These are phyloP conservation scores for Hemisphaericaspora xylanilytica DNA, from an alignment of 1,139 yeast species.

Conservation along the genomic window DNA sequence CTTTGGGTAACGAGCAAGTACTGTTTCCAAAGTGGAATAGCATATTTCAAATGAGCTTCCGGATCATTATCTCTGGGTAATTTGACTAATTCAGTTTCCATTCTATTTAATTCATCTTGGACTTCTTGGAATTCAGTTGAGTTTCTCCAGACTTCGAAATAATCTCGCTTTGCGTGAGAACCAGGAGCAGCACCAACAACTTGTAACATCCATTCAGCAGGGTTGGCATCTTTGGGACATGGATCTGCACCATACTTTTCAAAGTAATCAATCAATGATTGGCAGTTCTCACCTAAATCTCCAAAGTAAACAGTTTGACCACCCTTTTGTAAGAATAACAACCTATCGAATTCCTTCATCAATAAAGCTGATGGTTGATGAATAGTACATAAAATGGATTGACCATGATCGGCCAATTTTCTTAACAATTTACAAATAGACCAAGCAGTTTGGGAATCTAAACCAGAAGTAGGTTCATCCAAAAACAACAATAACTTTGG, in stretches of 20 bases:
- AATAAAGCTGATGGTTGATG: constrained; percentile 44
- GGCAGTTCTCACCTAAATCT: constrained; percentile 56
- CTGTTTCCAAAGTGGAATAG: constrained; percentile 23
- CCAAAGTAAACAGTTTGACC: constrained; percentile 69
- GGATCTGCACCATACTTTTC: constrained; percentile 50
- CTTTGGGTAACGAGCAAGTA: constrained; percentile 23
- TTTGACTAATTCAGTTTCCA: constrained; percentile 2
- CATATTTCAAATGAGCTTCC: constrained; percentile 21
- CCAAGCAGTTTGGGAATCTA: constrained; percentile 46
- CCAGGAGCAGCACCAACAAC: constrained; percentile 47
- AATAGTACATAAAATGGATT: constrained; percentile 43
- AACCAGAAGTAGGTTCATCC: constrained; percentile 42
- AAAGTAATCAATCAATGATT: constrained; percentile 51
- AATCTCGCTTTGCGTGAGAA: constrained; percentile 34
- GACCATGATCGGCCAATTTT: constrained; percentile 43
- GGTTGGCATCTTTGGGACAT: constrained; percentile 48
- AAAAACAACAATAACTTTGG: constrained; percentile 37
- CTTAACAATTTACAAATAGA: constrained; percentile 44
- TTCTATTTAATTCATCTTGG: constrained; percentile 20
- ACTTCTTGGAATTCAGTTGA: constrained; percentile 26
- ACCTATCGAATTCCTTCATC: constrained; percentile 34
- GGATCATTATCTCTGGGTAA: constrained; percentile 9
- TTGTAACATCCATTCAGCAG: constrained; percentile 59
- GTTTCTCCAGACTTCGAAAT: constrained; percentile 32
- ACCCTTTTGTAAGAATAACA: constrained; percentile 38